Evolutionary conservation across 345 rosid species (phyloP).

Genomic region (Arabis alpina): DNA sequence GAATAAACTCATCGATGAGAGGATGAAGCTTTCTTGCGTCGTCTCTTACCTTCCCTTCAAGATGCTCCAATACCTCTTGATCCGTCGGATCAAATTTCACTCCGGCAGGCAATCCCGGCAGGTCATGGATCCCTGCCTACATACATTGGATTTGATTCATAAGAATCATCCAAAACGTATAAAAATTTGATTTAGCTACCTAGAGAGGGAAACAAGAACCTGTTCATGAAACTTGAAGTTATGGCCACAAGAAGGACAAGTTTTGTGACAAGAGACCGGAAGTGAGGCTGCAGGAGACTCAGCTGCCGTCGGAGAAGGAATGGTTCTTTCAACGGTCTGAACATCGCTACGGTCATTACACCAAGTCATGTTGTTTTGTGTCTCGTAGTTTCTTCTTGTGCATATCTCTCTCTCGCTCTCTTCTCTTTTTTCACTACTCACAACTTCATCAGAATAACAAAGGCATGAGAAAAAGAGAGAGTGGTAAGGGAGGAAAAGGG

Average conservation of each 20-base stretch:
- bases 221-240: conserved; percentile 77
- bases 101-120: conserved; percentile 96
- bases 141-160: conserved; percentile 1
- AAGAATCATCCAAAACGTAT: not conserved
- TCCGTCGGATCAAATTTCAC: conserved; percentile 99
- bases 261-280: conserved; percentile 36
- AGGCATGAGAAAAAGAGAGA: conserved; percentile 33
- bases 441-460: conserved; percentile 45
- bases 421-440: conserved; percentile 38
- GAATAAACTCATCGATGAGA: conserved; percentile 89
- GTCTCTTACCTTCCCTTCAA: conserved; percentile 82
- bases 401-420: conserved; percentile 45
- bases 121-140: conserved; percentile 78
- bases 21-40: conserved; percentile 84
- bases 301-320: conserved; percentile 33
- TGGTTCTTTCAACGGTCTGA: conserved; percentile 60
- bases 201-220: conserved; percentile 36
- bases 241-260: conserved; percentile 96
- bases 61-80: conserved; percentile 92
- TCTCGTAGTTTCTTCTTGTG: conserved; percentile 35
- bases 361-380: conserved; percentile 73
- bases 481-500: conserved; percentile 17
- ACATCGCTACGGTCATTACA: conserved; percentile 80
- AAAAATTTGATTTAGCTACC: not conserved
- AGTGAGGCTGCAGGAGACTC: conserved; percentile 38